Evolutionary conservation across 2,329 filamentous ascomycete genomes (phyloP), one percentile per base, ranked within the genome.

Genomic region (Stagonosporopsis vannaccii): DNA sequence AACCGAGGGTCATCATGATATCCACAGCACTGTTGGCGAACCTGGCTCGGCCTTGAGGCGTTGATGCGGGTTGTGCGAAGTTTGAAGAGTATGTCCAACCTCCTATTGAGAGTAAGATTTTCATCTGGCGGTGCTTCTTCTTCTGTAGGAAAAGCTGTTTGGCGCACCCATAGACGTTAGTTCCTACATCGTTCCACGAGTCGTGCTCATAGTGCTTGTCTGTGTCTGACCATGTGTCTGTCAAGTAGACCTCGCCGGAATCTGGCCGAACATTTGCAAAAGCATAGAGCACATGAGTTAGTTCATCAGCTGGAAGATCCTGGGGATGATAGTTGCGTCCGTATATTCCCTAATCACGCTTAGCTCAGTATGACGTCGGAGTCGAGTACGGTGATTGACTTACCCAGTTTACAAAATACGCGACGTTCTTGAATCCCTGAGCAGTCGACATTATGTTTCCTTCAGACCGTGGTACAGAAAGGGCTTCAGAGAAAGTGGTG

Each of bases 21-120:
- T 66, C 48, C 12, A 77, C 66, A 1, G 73, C 70, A 51, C 65
- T 73, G 42, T 67, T 70, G 5, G 73, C 74, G 57, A 77, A 77
- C 23, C 45, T 73, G 3, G 63, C 61, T 22, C 74, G 60, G 3
- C 71, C 70, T 15, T 61, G 57, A 3, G 66, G 65, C 7, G 72
- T 74, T 6, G 70, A 68, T 7, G 72, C 71, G 22, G 73, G 67
- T 30, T 66, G 59, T 2, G 69, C 62, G 45, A 77, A 75, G 59
- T 76, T 75, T 30, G 70, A 37, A 12, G 74, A 76, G 48, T 76
- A 77, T 3, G 74, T 77, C 74, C 73, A 77, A 1, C 74, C 74
- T 36, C 74, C 74, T 39, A 77, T 76, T 0, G 72, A 74, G n/a
- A 77, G 65, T 17, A 77, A 46, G 4, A 73, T 63, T 51, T 76